These are phyloP conservation scores for Aspergillus calidoustus DNA, from an alignment of 2,329 filamentous ascomycete genomes.

Conservation along the genomic window DNA sequence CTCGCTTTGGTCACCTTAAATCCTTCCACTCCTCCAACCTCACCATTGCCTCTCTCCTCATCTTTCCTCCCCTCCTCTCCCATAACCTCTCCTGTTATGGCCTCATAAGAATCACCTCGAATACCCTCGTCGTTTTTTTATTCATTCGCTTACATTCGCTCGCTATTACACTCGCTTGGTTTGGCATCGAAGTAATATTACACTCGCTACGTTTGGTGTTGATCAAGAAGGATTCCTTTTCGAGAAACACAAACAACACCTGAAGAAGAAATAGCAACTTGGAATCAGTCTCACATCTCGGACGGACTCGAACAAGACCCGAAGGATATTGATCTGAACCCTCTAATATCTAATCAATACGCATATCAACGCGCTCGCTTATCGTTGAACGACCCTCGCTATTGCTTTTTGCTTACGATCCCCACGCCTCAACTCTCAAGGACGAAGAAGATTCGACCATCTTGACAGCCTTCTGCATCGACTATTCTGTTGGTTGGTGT, in stretches of 20 bases:
- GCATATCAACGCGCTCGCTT: constrained; percentile 24
- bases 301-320: constrained; percentile 14
- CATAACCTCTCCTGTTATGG: constrained; percentile 34
- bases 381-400: constrained; percentile 27
- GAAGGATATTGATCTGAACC: constrained; percentile 19
- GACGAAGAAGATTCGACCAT: constrained; percentile 3
- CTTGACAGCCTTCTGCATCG: constrained; percentile 8
- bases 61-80: constrained; percentile 24
- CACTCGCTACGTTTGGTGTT: constrained; percentile 44
- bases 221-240: constrained; percentile 18
- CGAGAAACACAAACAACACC: constrained; percentile 13
- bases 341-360: constrained; percentile 26
- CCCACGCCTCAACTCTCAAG: constrained; percentile 10
- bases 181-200: constrained; percentile 39
- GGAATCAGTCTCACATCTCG: constrained; percentile 12
- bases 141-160: constrained; percentile 43
- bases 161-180: constrained; percentile 44
- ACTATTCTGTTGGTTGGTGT: constrained; percentile 16
- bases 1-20: constrained; percentile 23
- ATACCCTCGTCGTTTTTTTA: constrained; percentile 23
- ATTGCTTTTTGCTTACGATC: constrained; percentile 17
- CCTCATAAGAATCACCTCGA: constrained; percentile 31
- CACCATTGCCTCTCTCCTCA: constrained; percentile 27
- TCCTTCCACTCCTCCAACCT: constrained; percentile 29
- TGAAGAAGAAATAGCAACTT: constrained; percentile 14